Evolutionary conservation across 202 grass and related monocot species (phyloP), one percentile per base, ranked within the genome.

Genomic region (Schoenoplectus triqueter): DNA sequence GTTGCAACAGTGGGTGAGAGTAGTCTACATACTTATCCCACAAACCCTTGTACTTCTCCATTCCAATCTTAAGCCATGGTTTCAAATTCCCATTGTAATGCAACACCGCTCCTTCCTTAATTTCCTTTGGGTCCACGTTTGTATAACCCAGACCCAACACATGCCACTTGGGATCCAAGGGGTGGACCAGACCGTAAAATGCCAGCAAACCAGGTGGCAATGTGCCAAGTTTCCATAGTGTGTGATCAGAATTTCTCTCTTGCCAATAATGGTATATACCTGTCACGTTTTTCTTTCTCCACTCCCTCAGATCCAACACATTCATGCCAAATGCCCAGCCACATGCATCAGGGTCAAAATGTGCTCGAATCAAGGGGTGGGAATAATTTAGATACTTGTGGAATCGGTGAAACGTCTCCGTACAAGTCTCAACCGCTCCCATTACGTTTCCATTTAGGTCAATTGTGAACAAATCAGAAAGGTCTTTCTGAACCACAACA

Each of bases 201-300:
- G 96, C 91, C 77, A 99, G 87, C 80, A 99, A 90, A 41, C 96
- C 96, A 87, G 92, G 96, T 5, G 96, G 96, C 73, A 99, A 87
- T 69, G 96, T 92, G 6, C 96, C 96, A 81, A 99, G 96, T 55
- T 99, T 99, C 96, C 96, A 99, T 19, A 99, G 80, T 73, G 93
- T 96, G 84, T 99, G 96, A 85, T 99, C 93, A 84, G 93, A 79
- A 73, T 99, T 99, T 55, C 80, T 89, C 87, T 96, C 96, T 82
- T 99, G 96, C 96, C 96, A 99, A 78, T 99, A 96, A 86, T 99
- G 96, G 91, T 99, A 99, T 91, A 96, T 96, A 73, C 96, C 96
- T n/a, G 96, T 99, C 17, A 99, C 96, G 86, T 99, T 96, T 87
- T 94, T 99, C 54, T 92, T 89, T 77, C 87, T 91, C 96, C 96